A percentile compares a stretch with the other conserved stretches of the same genome.
These are phyloP conservation scores for Russula emetica DNA, from an alignment of 768 basidiomycete species.

Conservation along the genomic window DNA sequence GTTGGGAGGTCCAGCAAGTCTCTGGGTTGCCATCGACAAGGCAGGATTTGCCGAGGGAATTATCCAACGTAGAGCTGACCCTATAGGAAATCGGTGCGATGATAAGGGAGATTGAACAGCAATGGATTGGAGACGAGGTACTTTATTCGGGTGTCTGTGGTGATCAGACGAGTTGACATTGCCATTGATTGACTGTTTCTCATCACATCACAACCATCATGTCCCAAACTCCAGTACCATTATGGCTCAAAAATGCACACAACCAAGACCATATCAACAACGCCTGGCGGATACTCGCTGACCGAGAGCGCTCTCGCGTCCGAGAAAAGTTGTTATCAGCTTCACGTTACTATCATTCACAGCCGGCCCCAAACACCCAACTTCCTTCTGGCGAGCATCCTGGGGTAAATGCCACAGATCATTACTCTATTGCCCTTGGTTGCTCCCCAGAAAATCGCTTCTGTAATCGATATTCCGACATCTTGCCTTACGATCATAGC, in stretches of 20 bases:
- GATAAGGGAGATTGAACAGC: background rate
- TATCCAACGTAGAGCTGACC: slow-evolving; percentile 36
- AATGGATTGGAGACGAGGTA: background rate
- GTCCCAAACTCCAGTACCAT: slow-evolving; percentile 19
- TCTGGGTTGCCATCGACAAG: slow-evolving; percentile 34
- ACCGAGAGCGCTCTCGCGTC: slow-evolving; percentile 39
- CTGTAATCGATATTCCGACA: slow-evolving; percentile 67
- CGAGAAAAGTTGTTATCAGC: slow-evolving; percentile 33
- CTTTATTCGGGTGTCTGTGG: slow-evolving; percentile 28
- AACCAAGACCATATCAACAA: slow-evolving; percentile 30
- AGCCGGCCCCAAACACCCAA: slow-evolving; percentile 22
- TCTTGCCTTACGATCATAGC: slow-evolving; percentile 79
- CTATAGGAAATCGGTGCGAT: slow-evolving; percentile 13
- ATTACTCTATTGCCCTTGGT: slow-evolving; percentile 59
- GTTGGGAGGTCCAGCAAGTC: slow-evolving; percentile 28
- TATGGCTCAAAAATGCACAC: slow-evolving; percentile 33
- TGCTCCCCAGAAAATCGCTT: slow-evolving; percentile 40
- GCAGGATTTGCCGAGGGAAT: slow-evolving; percentile 31
- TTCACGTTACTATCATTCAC: slow-evolving; percentile 24
- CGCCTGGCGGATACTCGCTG: slow-evolving; percentile 37
- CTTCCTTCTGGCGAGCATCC: slow-evolving; percentile 27
- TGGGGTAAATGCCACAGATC: slow-evolving; percentile 32
- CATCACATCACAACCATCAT: slow-evolving; percentile 11
- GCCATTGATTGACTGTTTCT: background rate
- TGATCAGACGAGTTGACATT: slow-evolving; percentile 24